Evolutionary conservation across 768 basidiomycete species (phyloP).

Genomic region (Hypholoma sublateritium): DNA sequence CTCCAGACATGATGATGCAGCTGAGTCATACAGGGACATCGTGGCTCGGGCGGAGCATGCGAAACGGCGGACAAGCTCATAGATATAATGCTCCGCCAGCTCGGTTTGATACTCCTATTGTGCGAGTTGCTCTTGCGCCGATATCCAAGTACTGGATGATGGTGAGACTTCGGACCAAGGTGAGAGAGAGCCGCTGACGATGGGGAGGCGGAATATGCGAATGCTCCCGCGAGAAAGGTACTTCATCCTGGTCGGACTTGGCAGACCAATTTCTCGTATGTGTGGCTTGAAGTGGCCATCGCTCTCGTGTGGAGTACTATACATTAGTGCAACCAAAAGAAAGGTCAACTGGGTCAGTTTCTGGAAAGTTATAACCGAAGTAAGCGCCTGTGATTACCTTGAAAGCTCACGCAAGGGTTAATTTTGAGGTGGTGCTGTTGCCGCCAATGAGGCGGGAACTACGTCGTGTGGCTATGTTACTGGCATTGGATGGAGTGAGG

Average conservation of each 20-base stretch:
- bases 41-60: slow-evolving; percentile 78
- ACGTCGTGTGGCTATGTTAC: slow-evolving; percentile 54
- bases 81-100: slow-evolving; percentile 81
- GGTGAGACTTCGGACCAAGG: slow-evolving; percentile 65
- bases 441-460: slow-evolving; percentile 73
- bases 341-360: slow-evolving; percentile 5
- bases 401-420: slow-evolving; percentile 34
- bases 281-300: slow-evolving; percentile 50
- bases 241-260: slow-evolving; percentile 77
- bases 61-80: slow-evolving; percentile 78
- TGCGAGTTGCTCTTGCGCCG: slow-evolving; percentile 67
- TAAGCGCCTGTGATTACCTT: slow-evolving; percentile 47
- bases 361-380: not conserved
- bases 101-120: slow-evolving; percentile 71
- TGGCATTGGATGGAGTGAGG: slow-evolving; percentile 48
- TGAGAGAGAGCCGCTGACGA: slow-evolving; percentile 57
- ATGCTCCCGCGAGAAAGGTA: slow-evolving; percentile 41
- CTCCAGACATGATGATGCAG: slow-evolving; percentile 67
- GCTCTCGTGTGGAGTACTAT: slow-evolving; percentile 43
- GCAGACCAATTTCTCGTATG: slow-evolving; percentile 59
- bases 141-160: slow-evolving; percentile 61
- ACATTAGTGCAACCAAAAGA: not conserved
- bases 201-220: slow-evolving; percentile 61
- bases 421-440: slow-evolving; percentile 49
- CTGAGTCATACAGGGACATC: slow-evolving; percentile 74